These are phyloP conservation scores for Rhizopogon rudus DNA, from an alignment of 768 basidiomycete species.

Conservation along the genomic window DNA sequence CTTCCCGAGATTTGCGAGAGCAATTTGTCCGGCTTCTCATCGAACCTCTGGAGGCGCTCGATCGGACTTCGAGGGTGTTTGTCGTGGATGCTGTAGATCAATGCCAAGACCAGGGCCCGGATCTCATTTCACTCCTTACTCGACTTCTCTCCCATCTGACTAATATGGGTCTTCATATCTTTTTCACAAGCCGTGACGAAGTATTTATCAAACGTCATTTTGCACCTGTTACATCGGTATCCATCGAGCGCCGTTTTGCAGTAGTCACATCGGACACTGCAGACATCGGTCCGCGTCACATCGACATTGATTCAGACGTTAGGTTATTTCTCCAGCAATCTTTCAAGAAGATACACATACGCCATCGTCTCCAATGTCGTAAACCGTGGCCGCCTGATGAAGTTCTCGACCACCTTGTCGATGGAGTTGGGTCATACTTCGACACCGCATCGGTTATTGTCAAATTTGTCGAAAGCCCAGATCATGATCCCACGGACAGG, in stretches of 20 bases:
- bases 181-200: background rate
- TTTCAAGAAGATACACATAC: background rate
- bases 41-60: background rate
- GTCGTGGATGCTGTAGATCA: background rate
- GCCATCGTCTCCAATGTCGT: background rate
- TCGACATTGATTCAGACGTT: fast-evolving
- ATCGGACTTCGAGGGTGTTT: background rate
- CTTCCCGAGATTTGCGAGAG: background rate
- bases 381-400: background rate
- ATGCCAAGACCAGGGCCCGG: background rate
- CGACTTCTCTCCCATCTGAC: background rate
- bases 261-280: background rate
- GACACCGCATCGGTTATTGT: background rate
- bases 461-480: background rate
- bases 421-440: background rate
- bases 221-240: background rate
- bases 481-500: background rate
- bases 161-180: background rate
- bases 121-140: background rate
- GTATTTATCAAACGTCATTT: background rate
- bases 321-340: background rate
- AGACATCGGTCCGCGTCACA: background rate
- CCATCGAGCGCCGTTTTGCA: background rate
- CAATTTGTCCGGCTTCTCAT: background rate
- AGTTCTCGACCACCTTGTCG: background rate